phyloP scores from a whole-genome alignment of 192 early-diverging fungal species.

The Backusella circina region DNA sequence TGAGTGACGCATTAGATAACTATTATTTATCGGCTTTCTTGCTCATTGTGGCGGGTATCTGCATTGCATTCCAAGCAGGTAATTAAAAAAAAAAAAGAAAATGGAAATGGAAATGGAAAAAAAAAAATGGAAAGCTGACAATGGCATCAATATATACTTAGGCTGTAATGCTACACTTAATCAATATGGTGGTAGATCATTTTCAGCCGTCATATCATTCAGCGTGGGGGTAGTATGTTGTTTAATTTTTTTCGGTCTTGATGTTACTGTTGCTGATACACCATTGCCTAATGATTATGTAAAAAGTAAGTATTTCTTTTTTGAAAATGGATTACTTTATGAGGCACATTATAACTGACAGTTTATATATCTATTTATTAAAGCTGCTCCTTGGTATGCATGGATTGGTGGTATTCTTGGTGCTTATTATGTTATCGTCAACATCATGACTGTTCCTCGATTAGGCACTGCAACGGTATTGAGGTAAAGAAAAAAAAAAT shows the following conservation, averaged over 20 bases:
- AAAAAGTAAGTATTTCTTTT: slow-evolving; percentile 2
- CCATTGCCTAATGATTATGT: slow-evolving; percentile 13
- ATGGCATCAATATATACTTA: background rate
- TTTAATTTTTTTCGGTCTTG: slow-evolving; percentile 24
- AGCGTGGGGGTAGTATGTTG: background rate
- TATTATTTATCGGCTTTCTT: background rate
- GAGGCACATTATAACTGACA: background rate
- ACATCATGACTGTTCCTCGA: slow-evolving; percentile 46
- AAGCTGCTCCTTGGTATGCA: slow-evolving; percentile 46
- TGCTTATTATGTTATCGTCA: slow-evolving; percentile 49
- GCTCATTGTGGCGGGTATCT: slow-evolving; percentile 17
- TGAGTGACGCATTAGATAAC: background rate
- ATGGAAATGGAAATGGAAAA: background rate
- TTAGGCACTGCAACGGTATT: slow-evolving; percentile 50
- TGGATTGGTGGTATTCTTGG: slow-evolving; percentile 42
- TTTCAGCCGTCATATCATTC: slow-evolving; percentile 26
- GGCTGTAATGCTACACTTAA: slow-evolving; percentile 28
- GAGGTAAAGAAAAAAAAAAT: slow-evolving; percentile 11
- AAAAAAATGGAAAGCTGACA: background rate
- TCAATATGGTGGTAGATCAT: slow-evolving; percentile 22
- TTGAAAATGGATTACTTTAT: background rate
- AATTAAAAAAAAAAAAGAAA: background rate
- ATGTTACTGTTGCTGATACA: slow-evolving; percentile 7
- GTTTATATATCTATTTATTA: background rate
- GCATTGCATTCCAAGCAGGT: slow-evolving; percentile 28